Base-by-base conservation (phyloP, 345 rosid genomes). In the Salix brachista region DNA sequence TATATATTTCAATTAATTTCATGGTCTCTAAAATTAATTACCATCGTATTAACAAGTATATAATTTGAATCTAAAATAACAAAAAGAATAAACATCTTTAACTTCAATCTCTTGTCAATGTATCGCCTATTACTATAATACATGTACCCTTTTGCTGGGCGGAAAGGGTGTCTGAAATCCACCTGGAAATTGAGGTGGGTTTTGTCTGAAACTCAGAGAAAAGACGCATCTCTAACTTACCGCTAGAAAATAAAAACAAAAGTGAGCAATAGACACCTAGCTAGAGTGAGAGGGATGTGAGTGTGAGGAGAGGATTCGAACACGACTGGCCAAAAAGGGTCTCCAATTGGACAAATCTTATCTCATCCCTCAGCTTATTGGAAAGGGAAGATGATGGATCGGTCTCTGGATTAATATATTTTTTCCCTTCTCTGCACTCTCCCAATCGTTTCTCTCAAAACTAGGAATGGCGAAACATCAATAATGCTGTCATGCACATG, bases 161-260 rank as follows among this genome's bases (percentile, higher is more conserved):
- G 61, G 46, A 79, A 82, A 78, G 79, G 84, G 82, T 79, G 89
- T 69, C 77, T 81, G 87, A 88, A 34, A 86, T 84, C 91, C 83
- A 84, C 84, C 85, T 88, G 88, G 85, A 86, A 80, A 76, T 83
- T 88, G 86, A 81, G 89, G 87, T 76, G 89, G 82, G 78, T 83
- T 86, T 84, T 86, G 89, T 80, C 89, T 80, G 69, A 39, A 78
- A 76, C 80, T 25, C 42, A 0, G n/a, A 30, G 34, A 77, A 76
- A 78, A 72, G 74, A 78, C 81, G 69, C 65, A 28, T 44, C 72
- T 37, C 72, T 37, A 75, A 73, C 61, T 34, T n/a, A 25, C 65
- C 18, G 12, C 54, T 6, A 41, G 1, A 42, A 32, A 58, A 23
- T 10, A 34, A 10, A 58, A 23, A 58, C n/a, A 58, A 23, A 58